Percentiles rank a stretch among this genome's conserved stretches.
These are phyloP conservation scores for Hemileia vastatrix DNA, from an alignment of 1,284 basidiomycete species.

Conservation along the genomic window DNA sequence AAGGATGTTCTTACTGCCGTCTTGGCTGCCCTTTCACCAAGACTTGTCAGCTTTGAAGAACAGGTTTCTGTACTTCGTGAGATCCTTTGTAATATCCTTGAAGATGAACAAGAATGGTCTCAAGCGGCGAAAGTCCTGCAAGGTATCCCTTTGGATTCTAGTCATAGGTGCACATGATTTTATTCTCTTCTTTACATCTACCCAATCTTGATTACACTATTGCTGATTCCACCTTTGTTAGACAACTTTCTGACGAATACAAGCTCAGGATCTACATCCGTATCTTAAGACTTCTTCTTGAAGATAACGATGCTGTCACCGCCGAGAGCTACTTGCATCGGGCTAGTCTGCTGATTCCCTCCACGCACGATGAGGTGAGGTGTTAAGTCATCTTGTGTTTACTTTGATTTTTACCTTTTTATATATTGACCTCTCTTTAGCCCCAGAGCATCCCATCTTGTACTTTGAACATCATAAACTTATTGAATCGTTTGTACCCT, in stretches of 20 bases:
- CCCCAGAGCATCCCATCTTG: background rate
- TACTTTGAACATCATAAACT: background rate
- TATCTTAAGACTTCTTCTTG: conserved; percentile 85
- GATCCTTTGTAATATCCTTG: conserved; percentile 77
- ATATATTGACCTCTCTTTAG: background rate
- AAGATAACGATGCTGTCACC: conserved; percentile 85
- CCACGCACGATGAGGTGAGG: conserved; percentile 64
- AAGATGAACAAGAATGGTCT: conserved; percentile 81
- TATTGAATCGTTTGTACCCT: background rate
- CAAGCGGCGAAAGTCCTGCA: conserved; percentile 82
- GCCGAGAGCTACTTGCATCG: conserved; percentile 95
- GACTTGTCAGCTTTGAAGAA: conserved; percentile 81
- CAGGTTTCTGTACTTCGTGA: conserved; percentile 79
- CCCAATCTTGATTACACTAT: background rate
- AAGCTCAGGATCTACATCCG: conserved; percentile 84
- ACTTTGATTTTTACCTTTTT: background rate
- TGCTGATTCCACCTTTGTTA: conserved; percentile 37
- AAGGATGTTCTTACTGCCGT: conserved; percentile 64
- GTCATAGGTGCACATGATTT: conserved; percentile 56
- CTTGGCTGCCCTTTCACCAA: conserved; percentile 60
- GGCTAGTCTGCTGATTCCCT: conserved; percentile 77
- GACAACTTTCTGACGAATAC: conserved; percentile 66
- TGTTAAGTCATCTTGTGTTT: too few relatives aligned
- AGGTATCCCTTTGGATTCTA: conserved; percentile 81
- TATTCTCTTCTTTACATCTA: background rate